Evolutionary conservation across 305 asterid genomes (phyloP).

Genomic region (Ilex paraguariensis): DNA sequence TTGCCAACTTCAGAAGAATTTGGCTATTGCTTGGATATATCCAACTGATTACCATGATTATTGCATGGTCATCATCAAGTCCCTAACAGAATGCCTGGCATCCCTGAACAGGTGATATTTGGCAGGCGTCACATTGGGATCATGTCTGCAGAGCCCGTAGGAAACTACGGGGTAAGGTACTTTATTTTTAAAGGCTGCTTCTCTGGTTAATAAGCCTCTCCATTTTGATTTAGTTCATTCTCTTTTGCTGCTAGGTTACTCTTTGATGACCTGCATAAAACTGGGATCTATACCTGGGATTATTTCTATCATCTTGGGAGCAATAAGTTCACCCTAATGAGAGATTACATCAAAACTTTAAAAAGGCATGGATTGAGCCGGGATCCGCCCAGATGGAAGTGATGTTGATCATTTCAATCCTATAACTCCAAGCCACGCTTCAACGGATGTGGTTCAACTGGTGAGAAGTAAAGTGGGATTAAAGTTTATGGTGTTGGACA

Average conservation of each 20-base stretch:
- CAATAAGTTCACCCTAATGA: slow-evolving; percentile 71
- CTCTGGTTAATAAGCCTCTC: background rate
- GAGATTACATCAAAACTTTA: slow-evolving; percentile 57
- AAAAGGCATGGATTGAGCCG: slow-evolving; percentile 72
- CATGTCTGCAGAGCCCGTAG: slow-evolving; percentile 78
- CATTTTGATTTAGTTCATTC: slow-evolving; percentile 2
- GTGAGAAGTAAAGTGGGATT: background rate
- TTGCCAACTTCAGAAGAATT: background rate
- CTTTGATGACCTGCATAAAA: slow-evolving; percentile 82
- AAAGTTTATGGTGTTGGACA: no score
- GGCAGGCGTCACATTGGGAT: slow-evolving; percentile 77
- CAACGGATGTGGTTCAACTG: background rate
- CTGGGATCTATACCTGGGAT: slow-evolving; percentile 89
- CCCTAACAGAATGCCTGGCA: slow-evolving; percentile 5
- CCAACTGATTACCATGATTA: background rate
- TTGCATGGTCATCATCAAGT: background rate
- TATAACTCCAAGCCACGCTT: background rate
- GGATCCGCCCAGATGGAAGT: slow-evolving; percentile 58
- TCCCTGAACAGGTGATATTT: slow-evolving; percentile 52
- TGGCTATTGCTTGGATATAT: background rate
- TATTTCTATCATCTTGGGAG: slow-evolving; percentile 72
- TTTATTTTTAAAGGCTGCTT: background rate
- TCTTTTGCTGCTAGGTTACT: slow-evolving; percentile 39
- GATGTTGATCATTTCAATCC: slow-evolving; percentile 9
- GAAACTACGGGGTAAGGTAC: slow-evolving; percentile 90